Base-by-base conservation (phyloP, 768 basidiomycete species). In the Grammothele lineata region DNA sequence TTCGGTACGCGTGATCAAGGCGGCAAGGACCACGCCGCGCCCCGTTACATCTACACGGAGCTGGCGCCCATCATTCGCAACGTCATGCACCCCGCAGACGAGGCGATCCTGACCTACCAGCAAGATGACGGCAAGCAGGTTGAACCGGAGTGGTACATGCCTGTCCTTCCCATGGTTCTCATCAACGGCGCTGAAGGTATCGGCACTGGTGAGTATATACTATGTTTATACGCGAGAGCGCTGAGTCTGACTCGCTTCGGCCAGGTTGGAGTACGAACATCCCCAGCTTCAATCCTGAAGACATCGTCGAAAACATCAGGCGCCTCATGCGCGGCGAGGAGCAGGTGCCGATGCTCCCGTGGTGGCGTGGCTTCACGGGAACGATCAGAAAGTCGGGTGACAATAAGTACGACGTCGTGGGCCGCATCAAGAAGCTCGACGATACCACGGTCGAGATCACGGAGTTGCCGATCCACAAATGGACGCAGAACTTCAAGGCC, bases 181-280 rank as follows among this genome's bases (percentile, higher is more conserved):
- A 66, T 98, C 62, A 98, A 99, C 57, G 96, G 96, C 7, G 84
- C 90, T 9, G 94, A 97, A 55, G 96, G 96, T 70, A 98, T 99
- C 57, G 96, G 96, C 37, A 99, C 96, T 46, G 92, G 90, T 86
- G 48, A 60, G 77, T 57, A 7, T 21, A 5, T 11, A 5, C 17
- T 14, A 10, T 21, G 22, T 25, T n/a, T n/a, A n/a, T n/a, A n/a
- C n/a, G n/a, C n/a, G n/a, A n/a, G n/a, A n/a, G n/a, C n/a, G n/a
- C n/a, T n/a, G n/a, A n/a, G 7, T 7, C 32, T 51, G 12, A 55
- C 24, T 26, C 7, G 11, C 18, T n/a, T 5, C 19, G 8, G 19
- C 30, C 49, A 92, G 92, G 95, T 54, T 99, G 96, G 95, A 94
- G 92, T 61, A 97, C 96, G 1, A 81, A 67, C 34, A 73, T 99